Conservation (phyloP, 306 rosid genomes). For the Lathyrus oleraceus region DNA sequence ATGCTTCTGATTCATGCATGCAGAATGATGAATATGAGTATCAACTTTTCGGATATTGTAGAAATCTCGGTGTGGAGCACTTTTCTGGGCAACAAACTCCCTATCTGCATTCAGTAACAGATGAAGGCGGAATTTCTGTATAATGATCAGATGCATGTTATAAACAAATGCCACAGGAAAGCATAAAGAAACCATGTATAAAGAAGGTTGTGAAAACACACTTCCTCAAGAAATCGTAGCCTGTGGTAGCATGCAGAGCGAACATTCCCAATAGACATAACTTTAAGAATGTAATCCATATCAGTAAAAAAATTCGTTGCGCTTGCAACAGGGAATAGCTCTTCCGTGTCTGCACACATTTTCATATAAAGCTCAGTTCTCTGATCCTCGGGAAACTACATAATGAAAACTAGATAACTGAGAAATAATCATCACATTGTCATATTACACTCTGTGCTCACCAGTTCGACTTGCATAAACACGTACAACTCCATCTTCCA, state of each 20-base stretch:
- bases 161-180: slow-evolving; percentile 30
- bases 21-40: slow-evolving; percentile 92
- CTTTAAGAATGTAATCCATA: slow-evolving; percentile 70
- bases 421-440: slow-evolving; percentile 3
- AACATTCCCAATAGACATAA: slow-evolving; percentile 74
- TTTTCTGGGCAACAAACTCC: slow-evolving; percentile 75
- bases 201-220: slow-evolving; percentile 35
- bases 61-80: slow-evolving; percentile 92
- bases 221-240: slow-evolving; percentile 84
- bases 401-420: slow-evolving; percentile 4
- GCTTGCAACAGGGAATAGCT: slow-evolving; percentile 74
- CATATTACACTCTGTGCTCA: slow-evolving; percentile 34
- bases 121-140: slow-evolving; percentile 91
- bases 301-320: slow-evolving; percentile 80
- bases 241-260: slow-evolving; percentile 83
- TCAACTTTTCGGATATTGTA: slow-evolving; percentile 86
- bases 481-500: slow-evolving; percentile 73
- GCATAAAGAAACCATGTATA: slow-evolving; percentile 24
- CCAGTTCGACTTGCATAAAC: slow-evolving; percentile 73
- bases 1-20: slow-evolving; percentile 97
- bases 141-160: slow-evolving; percentile 42
- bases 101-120: slow-evolving; percentile 64
- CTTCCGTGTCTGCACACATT: slow-evolving; percentile 55
- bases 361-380: slow-evolving; percentile 32
- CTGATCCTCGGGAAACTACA: slow-evolving; percentile 16